Evolutionary conservation across 208 protist genomes (phyloP).

Genomic region (Crithidia thermophila): DNA sequence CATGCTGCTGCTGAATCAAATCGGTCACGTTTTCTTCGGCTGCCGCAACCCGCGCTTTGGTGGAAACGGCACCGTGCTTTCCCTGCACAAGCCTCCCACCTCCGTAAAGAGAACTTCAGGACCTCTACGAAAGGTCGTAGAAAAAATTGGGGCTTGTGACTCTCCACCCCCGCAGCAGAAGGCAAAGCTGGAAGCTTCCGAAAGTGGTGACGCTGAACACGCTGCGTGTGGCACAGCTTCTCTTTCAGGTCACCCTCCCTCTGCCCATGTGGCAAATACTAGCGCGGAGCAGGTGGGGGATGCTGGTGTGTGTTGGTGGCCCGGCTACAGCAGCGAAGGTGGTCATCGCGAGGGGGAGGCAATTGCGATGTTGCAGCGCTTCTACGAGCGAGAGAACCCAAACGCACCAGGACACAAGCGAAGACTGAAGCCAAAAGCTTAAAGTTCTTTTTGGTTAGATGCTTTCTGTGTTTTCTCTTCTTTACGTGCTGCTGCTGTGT

Average conservation of each 20-base stretch:
- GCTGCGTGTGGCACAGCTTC: background rate
- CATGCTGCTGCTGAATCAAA: slow-evolving; percentile 76
- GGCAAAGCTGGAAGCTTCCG: no score
- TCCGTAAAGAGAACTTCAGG: background rate
- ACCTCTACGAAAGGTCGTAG: no score
- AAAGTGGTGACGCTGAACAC: slow-evolving; percentile 2
- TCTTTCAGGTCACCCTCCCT: no score
- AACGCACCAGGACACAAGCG: slow-evolving; percentile 80
- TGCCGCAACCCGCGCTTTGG: slow-evolving; percentile 95
- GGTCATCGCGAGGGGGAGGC: slow-evolving; percentile 66
- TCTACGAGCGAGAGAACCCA: slow-evolving; percentile 83
- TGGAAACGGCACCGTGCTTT: slow-evolving; percentile 91
- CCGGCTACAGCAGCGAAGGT: slow-evolving; percentile 66
- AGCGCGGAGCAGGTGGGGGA: no score
- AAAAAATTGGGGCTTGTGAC: no score
- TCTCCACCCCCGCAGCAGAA: no score
- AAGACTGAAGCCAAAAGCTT: slow-evolving; percentile 38
- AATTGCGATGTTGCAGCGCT: slow-evolving; percentile 71
- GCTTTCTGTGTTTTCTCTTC: no score
- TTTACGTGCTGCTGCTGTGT: background rate
- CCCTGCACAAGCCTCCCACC: slow-evolving; percentile 45
- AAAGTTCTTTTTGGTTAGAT: background rate
- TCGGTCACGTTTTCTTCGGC: slow-evolving; percentile 90
- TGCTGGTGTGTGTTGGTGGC: slow-evolving; percentile 18
- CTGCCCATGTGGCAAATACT: no score